These are phyloP conservation scores for Penicillium soppii DNA, from an alignment of 495 filamentous ascomycete genomes.

Conservation along the genomic window DNA sequence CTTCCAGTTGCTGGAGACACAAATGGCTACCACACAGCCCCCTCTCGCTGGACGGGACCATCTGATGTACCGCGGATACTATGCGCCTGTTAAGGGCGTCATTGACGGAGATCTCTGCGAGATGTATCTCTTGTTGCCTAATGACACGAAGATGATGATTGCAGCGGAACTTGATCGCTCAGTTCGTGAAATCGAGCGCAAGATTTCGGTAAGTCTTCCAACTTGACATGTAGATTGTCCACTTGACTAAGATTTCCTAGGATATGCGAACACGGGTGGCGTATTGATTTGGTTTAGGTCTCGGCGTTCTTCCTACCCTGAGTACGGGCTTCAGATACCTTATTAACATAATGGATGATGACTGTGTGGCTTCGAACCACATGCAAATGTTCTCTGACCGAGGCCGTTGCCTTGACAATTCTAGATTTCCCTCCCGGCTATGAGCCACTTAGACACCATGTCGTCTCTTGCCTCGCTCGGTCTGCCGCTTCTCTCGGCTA, in stretches of 20 bases:
- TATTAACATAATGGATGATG: slow-evolving; percentile 23
- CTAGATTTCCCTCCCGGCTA: neutral
- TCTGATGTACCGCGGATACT: slow-evolving; percentile 91
- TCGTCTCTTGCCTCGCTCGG: slow-evolving; percentile 59
- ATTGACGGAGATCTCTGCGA: slow-evolving; percentile 99
- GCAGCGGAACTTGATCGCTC: slow-evolving; percentile 88
- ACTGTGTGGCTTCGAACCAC: slow-evolving; percentile 16
- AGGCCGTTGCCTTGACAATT: neutral
- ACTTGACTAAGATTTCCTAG: slow-evolving; percentile 41
- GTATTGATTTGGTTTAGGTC: slow-evolving; percentile 53
- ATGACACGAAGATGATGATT: slow-evolving; percentile 91
- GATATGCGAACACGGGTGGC: slow-evolving; percentile 87
- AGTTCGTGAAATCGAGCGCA: slow-evolving; percentile 88
- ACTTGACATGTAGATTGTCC: neutral
- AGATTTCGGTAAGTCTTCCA: slow-evolving; percentile 76
- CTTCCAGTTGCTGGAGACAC: slow-evolving; percentile 89
- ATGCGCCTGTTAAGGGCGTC: slow-evolving; percentile 93
- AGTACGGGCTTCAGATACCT: slow-evolving; percentile 32
- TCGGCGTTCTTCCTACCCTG: slow-evolving; percentile 21
- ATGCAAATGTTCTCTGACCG: slow-evolving; percentile 2
- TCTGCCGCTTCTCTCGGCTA: slow-evolving; percentile 44
- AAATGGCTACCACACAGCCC: slow-evolving; percentile 78
- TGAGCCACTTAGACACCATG: slow-evolving; percentile 1
- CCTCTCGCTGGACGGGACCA: slow-evolving; percentile 91
- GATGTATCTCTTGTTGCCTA: slow-evolving; percentile 75